These are phyloP conservation scores for Zygosaccharomyces gambellarensis DNA, from an alignment of 805 yeast species.

Conservation along the genomic window DNA sequence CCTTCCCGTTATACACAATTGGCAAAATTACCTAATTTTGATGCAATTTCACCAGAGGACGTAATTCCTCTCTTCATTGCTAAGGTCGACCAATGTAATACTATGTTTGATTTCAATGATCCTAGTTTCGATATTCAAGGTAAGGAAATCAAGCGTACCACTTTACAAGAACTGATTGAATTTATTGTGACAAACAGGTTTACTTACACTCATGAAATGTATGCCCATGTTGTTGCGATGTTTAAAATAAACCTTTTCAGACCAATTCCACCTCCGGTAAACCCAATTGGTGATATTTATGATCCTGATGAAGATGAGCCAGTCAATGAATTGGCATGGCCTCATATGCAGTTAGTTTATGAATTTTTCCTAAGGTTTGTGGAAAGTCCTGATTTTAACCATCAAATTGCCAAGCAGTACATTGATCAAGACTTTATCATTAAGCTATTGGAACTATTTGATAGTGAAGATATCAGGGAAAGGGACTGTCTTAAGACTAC, in stretches of 20 bases:
- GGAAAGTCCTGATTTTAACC: constrained; percentile 92
- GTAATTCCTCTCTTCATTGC: constrained; percentile 68
- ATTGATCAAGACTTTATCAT: constrained; percentile 88
- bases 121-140: constrained; percentile 90
- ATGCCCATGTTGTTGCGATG: constrained; percentile 82
- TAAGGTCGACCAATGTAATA: constrained; percentile 91
- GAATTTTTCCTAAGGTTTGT: constrained; percentile 90
- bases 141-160: constrained; percentile 82
- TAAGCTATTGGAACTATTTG: constrained; percentile 80
- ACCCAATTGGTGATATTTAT: constrained; percentile 91
- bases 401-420: constrained; percentile 85
- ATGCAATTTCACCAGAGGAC: constrained; percentile 81
- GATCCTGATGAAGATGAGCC: constrained; percentile 99
- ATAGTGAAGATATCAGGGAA: constrained; percentile 94
- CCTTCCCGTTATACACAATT: constrained; percentile 62
- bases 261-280: constrained; percentile 97
- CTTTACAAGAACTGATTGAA: constrained; percentile 84
- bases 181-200: constrained; percentile 79
- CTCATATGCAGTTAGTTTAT: constrained; percentile 95
- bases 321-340: constrained; percentile 94
- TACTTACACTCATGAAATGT: constrained; percentile 86
- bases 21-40: constrained; percentile 77
- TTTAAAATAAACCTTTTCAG: constrained; percentile 84
- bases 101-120: constrained; percentile 89
- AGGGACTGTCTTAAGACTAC: constrained; percentile 94